These are phyloP conservation scores for Penicillium sp. DNA, from an alignment of 2,329 filamentous ascomycete genomes.

Conservation along the genomic window DNA sequence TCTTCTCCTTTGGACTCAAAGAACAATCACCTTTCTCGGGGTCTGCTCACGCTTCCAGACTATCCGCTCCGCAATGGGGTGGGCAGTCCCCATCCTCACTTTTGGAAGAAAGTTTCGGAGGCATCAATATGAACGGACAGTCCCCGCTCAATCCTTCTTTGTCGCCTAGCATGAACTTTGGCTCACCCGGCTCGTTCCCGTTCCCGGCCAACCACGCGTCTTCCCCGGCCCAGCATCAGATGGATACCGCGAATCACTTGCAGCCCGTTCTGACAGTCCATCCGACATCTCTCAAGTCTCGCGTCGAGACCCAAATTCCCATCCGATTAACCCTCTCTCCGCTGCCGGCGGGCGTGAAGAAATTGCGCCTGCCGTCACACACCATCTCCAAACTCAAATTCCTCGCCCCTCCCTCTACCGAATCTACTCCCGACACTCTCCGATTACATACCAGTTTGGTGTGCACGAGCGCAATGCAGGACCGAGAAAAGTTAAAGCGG, in stretches of 20 bases:
- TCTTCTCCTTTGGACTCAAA: slow-evolving; percentile 36
- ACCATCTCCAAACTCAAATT: slow-evolving; percentile 95
- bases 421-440: slow-evolving; percentile 68
- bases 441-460: slow-evolving; percentile 80
- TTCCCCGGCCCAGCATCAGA: slow-evolving; percentile 27
- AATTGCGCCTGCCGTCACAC: slow-evolving; percentile 80
- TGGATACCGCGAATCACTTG: slow-evolving; percentile 32
- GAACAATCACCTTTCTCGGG: slow-evolving; percentile 40
- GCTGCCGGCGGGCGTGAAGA: slow-evolving; percentile 71
- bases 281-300: slow-evolving; percentile 74
- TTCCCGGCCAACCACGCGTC: slow-evolving; percentile 40
- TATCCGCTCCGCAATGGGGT: slow-evolving; percentile 39
- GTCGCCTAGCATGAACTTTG: slow-evolving; percentile 40
- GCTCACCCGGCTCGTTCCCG: slow-evolving; percentile 29
- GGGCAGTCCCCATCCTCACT: slow-evolving; percentile 45
- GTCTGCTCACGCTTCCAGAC: slow-evolving; percentile 30
- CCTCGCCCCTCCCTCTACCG: slow-evolving; percentile 68
- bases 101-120: slow-evolving; percentile 46
- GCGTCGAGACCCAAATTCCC: slow-evolving; percentile 94
- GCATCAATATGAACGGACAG: slow-evolving; percentile 45
- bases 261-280: slow-evolving; percentile 57
- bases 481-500: slow-evolving; percentile 62
- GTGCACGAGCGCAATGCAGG: slow-evolving; percentile 87
- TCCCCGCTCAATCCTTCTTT: slow-evolving; percentile 42
- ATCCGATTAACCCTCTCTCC: slow-evolving; percentile 77